These are phyloP conservation scores for Alternaria longipes DNA, from an alignment of 2,329 filamentous ascomycete genomes.

Conservation along the genomic window DNA sequence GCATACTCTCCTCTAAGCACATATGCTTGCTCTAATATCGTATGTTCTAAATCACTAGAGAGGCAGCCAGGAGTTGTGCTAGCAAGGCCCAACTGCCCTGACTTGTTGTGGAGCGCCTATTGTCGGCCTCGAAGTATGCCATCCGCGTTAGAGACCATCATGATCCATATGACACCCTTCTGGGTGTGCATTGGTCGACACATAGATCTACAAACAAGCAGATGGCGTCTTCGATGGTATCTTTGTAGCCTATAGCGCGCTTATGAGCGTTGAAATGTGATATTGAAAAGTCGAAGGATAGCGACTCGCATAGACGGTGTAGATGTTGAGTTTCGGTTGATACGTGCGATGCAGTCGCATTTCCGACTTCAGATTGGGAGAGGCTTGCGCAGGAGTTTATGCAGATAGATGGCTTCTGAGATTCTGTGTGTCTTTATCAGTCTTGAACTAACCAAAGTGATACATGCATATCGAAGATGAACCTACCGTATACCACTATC, in stretches of 20 bases:
- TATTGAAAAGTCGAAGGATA: background rate
- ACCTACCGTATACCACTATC: background rate
- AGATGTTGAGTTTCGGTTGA: constrained; percentile 1
- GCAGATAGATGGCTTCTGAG: background rate
- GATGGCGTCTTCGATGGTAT: background rate
- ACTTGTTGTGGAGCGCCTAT: background rate
- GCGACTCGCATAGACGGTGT: background rate
- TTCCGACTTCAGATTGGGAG: background rate
- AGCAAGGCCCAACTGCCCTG: background rate
- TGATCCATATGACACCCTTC: background rate
- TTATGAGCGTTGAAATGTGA: background rate
- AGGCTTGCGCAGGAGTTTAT: background rate
- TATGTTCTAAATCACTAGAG: background rate
- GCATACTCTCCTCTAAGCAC: background rate
- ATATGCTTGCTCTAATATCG: background rate
- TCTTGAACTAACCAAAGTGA: background rate
- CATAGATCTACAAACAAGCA: background rate
- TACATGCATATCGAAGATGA: background rate
- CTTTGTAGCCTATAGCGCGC: background rate
- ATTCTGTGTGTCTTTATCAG: constrained; percentile 12
- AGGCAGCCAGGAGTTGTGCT: background rate
- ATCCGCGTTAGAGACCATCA: background rate
- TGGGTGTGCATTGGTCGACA: background rate
- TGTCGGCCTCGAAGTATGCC: background rate
- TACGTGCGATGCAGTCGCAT: background rate